phyloP scores from a whole-genome alignment of 2,329 filamentous ascomycete species.

The Penicillium sp. region DNA sequence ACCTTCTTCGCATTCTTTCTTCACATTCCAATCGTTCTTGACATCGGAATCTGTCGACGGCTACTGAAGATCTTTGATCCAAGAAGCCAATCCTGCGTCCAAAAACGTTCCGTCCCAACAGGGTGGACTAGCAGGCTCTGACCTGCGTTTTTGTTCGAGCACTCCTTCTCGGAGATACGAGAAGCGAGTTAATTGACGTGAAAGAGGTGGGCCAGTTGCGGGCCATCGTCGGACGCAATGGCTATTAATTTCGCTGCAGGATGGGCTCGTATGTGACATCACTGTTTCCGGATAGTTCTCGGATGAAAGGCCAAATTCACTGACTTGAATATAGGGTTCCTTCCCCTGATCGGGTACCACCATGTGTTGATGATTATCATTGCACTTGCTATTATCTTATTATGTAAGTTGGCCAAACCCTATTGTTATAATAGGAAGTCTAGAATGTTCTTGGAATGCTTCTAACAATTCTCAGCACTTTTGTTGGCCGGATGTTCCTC shows the following conservation, averaged over 20 bases:
- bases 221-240: slow-evolving; percentile 25
- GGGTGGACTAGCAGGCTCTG: slow-evolving; percentile 5
- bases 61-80: neutral
- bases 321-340: slow-evolving; percentile 47
- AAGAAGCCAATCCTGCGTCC: too few species aligned
- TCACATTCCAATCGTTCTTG: slow-evolving; percentile 31
- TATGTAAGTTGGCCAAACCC: slow-evolving; percentile 65
- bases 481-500: slow-evolving; percentile 94
- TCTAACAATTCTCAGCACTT: slow-evolving; percentile 61
- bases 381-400: slow-evolving; percentile 85
- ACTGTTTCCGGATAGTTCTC: neutral
- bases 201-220: slow-evolving; percentile 10
- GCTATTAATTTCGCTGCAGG: slow-evolving; percentile 31
- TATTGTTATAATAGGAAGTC: neutral
- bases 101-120: neutral
- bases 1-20: slow-evolving; percentile 20
- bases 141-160: slow-evolving; percentile 1
- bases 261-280: slow-evolving; percentile 35
- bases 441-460: slow-evolving; percentile 9
- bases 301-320: neutral
- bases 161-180: slow-evolving; percentile 44
- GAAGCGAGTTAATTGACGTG: slow-evolving; percentile 35
- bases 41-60: slow-evolving; percentile 4
- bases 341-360: slow-evolving; percentile 66
- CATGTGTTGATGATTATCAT: slow-evolving; percentile 98